Evolutionary conservation across 2,329 filamentous ascomycete genomes (phyloP).

Genomic region (Hypoxylon sp.): DNA sequence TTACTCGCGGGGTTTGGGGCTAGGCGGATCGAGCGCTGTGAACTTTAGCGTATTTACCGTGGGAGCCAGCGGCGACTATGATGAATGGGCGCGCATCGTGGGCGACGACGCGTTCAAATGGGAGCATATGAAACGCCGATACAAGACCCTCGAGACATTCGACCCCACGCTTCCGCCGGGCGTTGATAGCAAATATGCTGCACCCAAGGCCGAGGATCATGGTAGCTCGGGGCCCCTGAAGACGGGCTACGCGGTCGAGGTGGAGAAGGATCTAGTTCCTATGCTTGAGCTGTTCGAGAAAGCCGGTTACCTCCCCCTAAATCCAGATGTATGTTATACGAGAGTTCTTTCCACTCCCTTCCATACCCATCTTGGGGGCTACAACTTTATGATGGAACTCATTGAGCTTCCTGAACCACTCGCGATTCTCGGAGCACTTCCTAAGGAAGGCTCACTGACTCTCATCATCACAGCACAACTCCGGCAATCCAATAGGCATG

Average conservation of each 20-base stretch:
- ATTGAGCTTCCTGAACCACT: no score
- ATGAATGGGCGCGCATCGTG: slow-evolving; percentile 70
- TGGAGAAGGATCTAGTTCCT: slow-evolving; percentile 63
- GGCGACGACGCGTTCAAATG: slow-evolving; percentile 70
- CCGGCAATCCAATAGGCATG: slow-evolving; percentile 71
- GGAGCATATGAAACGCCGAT: slow-evolving; percentile 65
- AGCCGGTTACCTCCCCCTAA: slow-evolving; percentile 62
- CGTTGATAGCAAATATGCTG: slow-evolving; percentile 62
- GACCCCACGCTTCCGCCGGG: slow-evolving; percentile 58
- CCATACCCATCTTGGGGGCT: background rate
- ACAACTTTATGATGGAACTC: no score
- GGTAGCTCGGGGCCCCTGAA: slow-evolving; percentile 64
- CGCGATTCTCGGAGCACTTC: no score
- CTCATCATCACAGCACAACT: slow-evolving; percentile 61
- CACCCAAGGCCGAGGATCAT: slow-evolving; percentile 63
- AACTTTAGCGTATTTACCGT: slow-evolving; percentile 69
- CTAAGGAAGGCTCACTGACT: background rate
- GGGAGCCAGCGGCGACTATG: slow-evolving; percentile 72
- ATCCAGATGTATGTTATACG: slow-evolving; percentile 58
- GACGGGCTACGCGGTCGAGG: slow-evolving; percentile 63
- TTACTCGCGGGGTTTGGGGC: slow-evolving; percentile 65
- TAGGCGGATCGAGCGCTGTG: slow-evolving; percentile 68
- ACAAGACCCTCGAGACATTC: slow-evolving; percentile 69
- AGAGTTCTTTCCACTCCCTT: background rate
- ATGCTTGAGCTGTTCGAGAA: slow-evolving; percentile 64